A percentile compares a stretch with the other conserved stretches of the same genome.
Evolutionary conservation across 164 flowering plant genomes (phyloP).

Genomic region (Umbilicus rupestris): DNA sequence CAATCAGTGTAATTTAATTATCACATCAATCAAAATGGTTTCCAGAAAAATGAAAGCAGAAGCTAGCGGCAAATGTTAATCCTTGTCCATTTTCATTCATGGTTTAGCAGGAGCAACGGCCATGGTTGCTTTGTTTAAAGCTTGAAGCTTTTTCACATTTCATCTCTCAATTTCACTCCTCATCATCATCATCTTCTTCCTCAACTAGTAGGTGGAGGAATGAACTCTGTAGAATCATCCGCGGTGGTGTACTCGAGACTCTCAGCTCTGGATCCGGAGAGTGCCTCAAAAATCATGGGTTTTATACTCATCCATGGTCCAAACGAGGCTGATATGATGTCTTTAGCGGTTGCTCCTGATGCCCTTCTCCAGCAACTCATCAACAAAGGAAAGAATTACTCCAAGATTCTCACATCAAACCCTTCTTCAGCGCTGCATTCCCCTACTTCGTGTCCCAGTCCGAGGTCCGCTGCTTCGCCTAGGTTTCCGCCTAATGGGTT

Average conservation of each 20-base stretch:
- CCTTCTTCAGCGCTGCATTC: conserved; percentile 17
- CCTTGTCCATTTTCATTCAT: too few species aligned
- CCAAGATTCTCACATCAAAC: conserved; percentile 20
- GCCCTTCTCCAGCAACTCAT: conserved; percentile 35
- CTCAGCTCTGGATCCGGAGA: conserved; percentile 46
- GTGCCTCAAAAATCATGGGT: conserved; percentile 72
- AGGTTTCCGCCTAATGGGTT: conserved; percentile 16
- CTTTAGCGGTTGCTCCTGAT: conserved; percentile 67
- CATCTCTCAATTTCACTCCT: not conserved
- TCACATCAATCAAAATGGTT: too few species aligned
- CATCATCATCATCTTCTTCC: not conserved
- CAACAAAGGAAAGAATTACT: conserved; percentile 33
- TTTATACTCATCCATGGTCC: conserved; percentile 57
- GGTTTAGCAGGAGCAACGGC: not conserved
- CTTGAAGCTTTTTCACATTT: not conserved
- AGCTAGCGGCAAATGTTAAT: conserved; percentile 1
- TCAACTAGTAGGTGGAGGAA: conserved; percentile 12
- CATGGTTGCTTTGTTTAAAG: conserved; percentile 2
- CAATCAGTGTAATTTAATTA: too few species aligned
- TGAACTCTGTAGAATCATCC: conserved; percentile 49
- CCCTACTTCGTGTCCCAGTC: conserved; percentile 18
- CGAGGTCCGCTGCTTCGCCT: conserved; percentile 17
- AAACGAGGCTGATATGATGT: conserved; percentile 64
- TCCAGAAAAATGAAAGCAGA: too few species aligned
- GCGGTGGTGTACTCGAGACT: conserved; percentile 37